phyloP scores from a whole-genome alignment of 768 basidiomycete species.

The Dentipellis fragilis region DNA sequence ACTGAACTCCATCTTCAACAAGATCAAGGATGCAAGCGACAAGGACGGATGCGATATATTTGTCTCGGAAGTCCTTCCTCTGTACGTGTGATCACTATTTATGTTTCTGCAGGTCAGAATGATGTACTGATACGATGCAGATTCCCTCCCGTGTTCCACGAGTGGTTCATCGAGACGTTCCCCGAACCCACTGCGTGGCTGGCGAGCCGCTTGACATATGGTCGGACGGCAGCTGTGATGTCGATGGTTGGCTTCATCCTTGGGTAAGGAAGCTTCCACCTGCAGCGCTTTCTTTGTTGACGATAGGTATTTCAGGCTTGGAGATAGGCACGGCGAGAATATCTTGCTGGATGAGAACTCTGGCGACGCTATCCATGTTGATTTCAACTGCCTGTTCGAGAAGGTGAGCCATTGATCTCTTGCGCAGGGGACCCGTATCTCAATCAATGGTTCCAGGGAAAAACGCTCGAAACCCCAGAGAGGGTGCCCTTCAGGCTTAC shows the following conservation, averaged over 20 bases:
- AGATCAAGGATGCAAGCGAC: conserved; percentile 40
- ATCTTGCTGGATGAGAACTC: conserved; percentile 83
- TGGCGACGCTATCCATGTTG: conserved; percentile 92
- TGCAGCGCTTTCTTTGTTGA: not conserved
- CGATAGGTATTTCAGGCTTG: conserved; percentile 47
- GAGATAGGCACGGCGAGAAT: conserved; percentile 94
- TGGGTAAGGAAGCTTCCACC: conserved; percentile 46
- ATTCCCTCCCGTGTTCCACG: conserved; percentile 82
- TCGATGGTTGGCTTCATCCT: conserved; percentile 97
- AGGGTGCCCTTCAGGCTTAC: conserved; percentile 91
- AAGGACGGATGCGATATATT: conserved; percentile 45
- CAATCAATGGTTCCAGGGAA: conserved; percentile 39
- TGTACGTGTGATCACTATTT: conserved; percentile 30
- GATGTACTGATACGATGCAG: conserved; percentile 24
- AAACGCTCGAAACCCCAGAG: conserved; percentile 79
- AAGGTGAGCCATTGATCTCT: conserved; percentile 44
- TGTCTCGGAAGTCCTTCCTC: conserved; percentile 39
- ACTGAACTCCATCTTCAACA: conserved; percentile 35
- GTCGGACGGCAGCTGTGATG: conserved; percentile 90
- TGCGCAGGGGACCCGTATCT: not conserved
- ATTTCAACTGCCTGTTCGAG: conserved; percentile 97
- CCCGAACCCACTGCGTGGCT: conserved; percentile 96
- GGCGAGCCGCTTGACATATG: conserved; percentile 76
- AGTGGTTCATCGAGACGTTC: conserved; percentile 96
- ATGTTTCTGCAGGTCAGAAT: not conserved